Percentiles rank a stretch among this genome's conserved stretches.
phyloP scores from a whole-genome alignment of 1,139 yeast genomes.

The Candida dubliniensis region DNA sequence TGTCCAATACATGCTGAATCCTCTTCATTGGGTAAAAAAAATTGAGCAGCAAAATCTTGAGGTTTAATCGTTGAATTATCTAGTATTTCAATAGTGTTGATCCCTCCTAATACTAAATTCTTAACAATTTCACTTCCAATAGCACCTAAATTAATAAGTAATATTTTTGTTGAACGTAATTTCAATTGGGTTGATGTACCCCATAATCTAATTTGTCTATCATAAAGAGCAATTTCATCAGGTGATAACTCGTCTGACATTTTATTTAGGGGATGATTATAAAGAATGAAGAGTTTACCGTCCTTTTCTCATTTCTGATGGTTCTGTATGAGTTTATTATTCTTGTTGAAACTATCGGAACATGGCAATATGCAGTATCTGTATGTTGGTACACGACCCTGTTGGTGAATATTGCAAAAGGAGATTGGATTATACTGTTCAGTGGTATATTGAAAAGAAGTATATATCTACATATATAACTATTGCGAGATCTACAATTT shows the following conservation, averaged over 20 bases:
- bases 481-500: too few relatives aligned
- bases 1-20: conserved; percentile 43
- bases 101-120: conserved; percentile 85
- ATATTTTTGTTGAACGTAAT: conserved; percentile 69
- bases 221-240: conserved; percentile 90
- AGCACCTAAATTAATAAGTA: conserved; percentile 68
- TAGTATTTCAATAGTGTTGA: conserved; percentile 71
- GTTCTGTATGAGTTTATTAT: too few relatives aligned
- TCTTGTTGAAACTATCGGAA: too few relatives aligned
- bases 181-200: conserved; percentile 90
- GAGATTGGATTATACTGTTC: too few relatives aligned
- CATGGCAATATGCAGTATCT: too few relatives aligned
- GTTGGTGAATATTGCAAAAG: too few relatives aligned
- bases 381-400: too few relatives aligned
- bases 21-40: conserved; percentile 64
- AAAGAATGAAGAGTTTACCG: background rate
- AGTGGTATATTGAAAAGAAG: too few relatives aligned
- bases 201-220: conserved; percentile 95
- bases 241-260: background rate
- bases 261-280: background rate
- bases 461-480: too few relatives aligned
- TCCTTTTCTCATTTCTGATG: background rate
- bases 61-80: conserved; percentile 58
- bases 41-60: conserved; percentile 74
- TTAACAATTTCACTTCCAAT: conserved; percentile 80